A percentile compares a stretch with the other conserved stretches of the same genome.
These are phyloP conservation scores for Fusarium brevicatenulatum DNA, from an alignment of 2,329 filamentous ascomycete genomes.

Conservation along the genomic window DNA sequence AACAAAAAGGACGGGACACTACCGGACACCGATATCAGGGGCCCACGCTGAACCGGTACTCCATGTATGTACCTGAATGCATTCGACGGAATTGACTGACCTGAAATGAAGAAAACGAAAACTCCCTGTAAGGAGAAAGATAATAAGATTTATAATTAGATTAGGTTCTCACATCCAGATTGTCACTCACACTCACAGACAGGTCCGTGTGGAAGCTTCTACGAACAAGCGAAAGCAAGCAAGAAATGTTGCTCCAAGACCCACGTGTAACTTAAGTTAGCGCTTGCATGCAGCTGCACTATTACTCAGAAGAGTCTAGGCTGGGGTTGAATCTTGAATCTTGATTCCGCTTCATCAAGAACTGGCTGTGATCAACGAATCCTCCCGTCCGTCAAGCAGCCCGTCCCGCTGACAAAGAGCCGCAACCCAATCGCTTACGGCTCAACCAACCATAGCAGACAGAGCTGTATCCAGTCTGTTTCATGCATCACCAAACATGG, in stretches of 20 bases:
- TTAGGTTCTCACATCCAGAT: slow-evolving; percentile 26
- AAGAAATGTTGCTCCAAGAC: slow-evolving; percentile 1
- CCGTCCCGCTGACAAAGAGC: slow-evolving; percentile 29
- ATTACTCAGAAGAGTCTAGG: slow-evolving; percentile 26
- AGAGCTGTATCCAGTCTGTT: not conserved
- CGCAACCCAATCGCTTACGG: slow-evolving; percentile 13
- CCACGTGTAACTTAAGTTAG: slow-evolving; percentile 18
- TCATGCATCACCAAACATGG: slow-evolving; percentile 49
- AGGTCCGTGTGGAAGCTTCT: not conserved
- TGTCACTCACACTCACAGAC: not conserved
- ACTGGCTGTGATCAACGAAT: not conserved
- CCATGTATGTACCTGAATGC: not conserved
- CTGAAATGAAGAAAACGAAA: not conserved
- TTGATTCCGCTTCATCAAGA: slow-evolving; percentile 8
- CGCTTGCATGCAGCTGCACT: slow-evolving; percentile 17
- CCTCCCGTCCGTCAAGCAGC: slow-evolving; percentile 1
- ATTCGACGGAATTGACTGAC: not conserved
- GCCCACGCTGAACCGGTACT: not conserved
- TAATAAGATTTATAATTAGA: slow-evolving; percentile 1
- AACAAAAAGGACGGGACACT: slow-evolving; percentile 26
- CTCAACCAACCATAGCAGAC: slow-evolving; percentile 25
- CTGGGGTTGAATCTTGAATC: not conserved
- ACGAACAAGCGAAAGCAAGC: not conserved
- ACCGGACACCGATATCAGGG: slow-evolving; percentile 15
- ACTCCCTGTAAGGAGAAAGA: slow-evolving; percentile 15